Conservation (phyloP, 768 basidiomycete species). For the Sporobolomyces pararoseus region DNA sequence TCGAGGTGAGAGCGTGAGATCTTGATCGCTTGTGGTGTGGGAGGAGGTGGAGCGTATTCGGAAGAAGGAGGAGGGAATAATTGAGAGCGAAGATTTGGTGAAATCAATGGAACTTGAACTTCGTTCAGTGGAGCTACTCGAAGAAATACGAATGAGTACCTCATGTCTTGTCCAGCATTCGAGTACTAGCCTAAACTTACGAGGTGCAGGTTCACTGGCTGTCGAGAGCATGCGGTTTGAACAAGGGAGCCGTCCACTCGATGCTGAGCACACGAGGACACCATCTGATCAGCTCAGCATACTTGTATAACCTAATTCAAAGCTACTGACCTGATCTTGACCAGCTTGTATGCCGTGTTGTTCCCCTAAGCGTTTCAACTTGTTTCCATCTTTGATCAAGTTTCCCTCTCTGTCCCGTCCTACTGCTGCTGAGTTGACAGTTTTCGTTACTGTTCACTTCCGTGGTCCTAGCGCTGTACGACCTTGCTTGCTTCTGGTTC, state of each 20-base stretch:
- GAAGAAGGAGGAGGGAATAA: constrained; percentile 31
- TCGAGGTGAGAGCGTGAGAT: constrained; percentile 31
- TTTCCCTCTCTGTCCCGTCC: not conserved
- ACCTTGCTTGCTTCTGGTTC: not conserved
- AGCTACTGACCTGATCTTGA: not conserved
- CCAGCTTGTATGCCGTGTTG: not conserved
- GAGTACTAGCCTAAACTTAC: not conserved
- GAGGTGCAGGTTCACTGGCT: not conserved
- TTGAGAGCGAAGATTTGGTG: constrained; percentile 32
- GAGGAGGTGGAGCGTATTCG: constrained; percentile 17
- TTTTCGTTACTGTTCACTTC: not conserved
- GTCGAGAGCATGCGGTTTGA: not conserved
- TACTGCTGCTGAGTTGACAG: not conserved
- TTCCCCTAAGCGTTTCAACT: constrained; percentile 1
- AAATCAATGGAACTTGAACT: constrained; percentile 37
- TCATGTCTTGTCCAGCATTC: not conserved
- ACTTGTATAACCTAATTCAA: not conserved
- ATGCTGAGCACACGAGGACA: not conserved
- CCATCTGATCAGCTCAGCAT: not conserved
- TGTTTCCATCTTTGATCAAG: not conserved
- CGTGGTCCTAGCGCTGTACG: not conserved
- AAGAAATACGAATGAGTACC: too few species aligned
- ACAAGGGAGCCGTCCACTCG: not conserved
- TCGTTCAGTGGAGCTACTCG: constrained; percentile 28
- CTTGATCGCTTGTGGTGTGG: constrained; percentile 16